Conservation (phyloP, 371 early-diverging fungal species). For the Saksenaea oblongispora region DNA sequence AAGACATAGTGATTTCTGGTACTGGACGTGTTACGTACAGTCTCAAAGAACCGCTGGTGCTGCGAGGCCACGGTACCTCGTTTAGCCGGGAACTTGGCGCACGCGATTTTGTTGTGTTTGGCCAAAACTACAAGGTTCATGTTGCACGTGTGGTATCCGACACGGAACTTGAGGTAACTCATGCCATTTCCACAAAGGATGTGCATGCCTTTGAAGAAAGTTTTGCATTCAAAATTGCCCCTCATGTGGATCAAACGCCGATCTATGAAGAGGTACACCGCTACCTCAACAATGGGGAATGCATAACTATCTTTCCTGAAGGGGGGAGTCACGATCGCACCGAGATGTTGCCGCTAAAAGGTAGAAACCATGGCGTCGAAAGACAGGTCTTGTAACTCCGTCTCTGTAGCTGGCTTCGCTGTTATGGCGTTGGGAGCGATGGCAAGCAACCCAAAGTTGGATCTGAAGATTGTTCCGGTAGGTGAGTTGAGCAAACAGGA, state of each 20-base stretch:
- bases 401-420: constrained; percentile 29
- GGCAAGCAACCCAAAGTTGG: constrained; percentile 70
- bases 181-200: constrained; percentile 18
- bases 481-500: constrained; percentile 24
- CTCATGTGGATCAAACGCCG: constrained; percentile 86
- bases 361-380: constrained; percentile 31
- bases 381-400: background rate
- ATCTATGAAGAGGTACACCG: constrained; percentile 85
- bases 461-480: constrained; percentile 85
- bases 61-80: constrained; percentile 68
- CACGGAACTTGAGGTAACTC: constrained; percentile 64
- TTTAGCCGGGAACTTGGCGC: constrained; percentile 71
- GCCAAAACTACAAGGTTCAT: constrained; percentile 64
- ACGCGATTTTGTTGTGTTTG: constrained; percentile 67
- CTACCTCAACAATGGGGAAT: constrained; percentile 73
- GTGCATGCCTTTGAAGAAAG: background rate
- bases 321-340: constrained; percentile 97
- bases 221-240: constrained; percentile 65
- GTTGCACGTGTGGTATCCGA: constrained; percentile 82
- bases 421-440: constrained; percentile 88
- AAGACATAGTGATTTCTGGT: constrained; percentile 81
- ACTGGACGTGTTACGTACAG: constrained; percentile 73
- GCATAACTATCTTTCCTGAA: constrained; percentile 97
- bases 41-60: constrained; percentile 57
- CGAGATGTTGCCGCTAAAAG: constrained; percentile 93